A percentile compares a stretch with the other conserved stretches of the same genome.
Conservation (phyloP, 495 filamentous ascomycete species). For the Aspergillus avenaceus region DNA sequence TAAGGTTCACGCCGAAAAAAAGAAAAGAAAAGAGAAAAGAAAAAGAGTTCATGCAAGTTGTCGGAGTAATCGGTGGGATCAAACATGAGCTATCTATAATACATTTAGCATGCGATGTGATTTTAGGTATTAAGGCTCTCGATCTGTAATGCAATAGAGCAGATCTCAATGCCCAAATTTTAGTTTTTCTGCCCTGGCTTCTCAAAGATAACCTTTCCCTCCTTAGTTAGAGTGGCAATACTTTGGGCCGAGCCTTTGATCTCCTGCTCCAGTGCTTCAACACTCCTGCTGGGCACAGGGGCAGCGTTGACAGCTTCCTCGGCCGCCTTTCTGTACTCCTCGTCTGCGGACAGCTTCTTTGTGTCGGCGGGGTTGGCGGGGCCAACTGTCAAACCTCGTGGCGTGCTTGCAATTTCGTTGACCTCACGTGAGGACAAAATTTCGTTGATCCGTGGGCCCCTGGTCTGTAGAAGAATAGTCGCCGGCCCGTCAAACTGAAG, state of each 20-base stretch:
- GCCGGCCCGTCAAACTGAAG: conserved; percentile 82
- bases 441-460: conserved; percentile 70
- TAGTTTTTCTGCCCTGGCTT: conserved; percentile 40
- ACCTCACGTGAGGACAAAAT: conserved; percentile 69
- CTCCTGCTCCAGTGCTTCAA: conserved; percentile 31
- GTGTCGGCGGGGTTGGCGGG: conserved; percentile 40
- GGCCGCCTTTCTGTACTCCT: conserved; percentile 15
- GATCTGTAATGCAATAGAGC: conserved; percentile 1
- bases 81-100: conserved; percentile 18
- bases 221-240: conserved; percentile 56
- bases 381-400: conserved; percentile 51
- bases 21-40: neutral
- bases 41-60: neutral
- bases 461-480: conserved; percentile 80
- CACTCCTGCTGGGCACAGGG: conserved; percentile 26
- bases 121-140: conserved; percentile 4
- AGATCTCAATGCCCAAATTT: conserved; percentile 3
- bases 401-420: conserved; percentile 77
- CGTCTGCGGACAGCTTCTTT: conserved; percentile 11
- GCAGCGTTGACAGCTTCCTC: conserved; percentile 18
- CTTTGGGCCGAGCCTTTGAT: conserved; percentile 34
- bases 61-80: conserved; percentile 7
- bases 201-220: conserved; percentile 68
- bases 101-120: conserved; percentile 20
- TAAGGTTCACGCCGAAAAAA: neutral